Conservation (phyloP, 2,329 filamentous ascomycete species). For the Emergomyces pasteurianus region DNA sequence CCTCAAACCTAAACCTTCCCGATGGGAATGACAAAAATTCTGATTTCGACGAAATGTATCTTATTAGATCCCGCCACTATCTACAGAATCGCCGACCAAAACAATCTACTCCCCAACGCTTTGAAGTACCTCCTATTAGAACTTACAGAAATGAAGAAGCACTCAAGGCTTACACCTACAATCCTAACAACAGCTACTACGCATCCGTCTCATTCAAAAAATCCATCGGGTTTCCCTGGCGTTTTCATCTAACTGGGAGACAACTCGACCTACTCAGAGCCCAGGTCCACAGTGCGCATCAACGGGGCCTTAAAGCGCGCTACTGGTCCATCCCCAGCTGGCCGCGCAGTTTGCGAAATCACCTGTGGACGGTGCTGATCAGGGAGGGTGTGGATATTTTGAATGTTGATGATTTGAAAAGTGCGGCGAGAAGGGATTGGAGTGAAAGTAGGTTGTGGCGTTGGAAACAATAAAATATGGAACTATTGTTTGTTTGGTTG, state of each 20-base stretch:
- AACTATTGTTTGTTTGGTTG: background rate
- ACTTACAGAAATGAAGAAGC: background rate
- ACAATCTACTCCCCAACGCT: background rate
- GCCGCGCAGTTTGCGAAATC: slow-evolving; percentile 42
- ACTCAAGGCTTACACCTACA: slow-evolving; percentile 23
- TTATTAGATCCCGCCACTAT: background rate
- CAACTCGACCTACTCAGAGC: slow-evolving; percentile 38
- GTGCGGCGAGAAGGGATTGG: slow-evolving; percentile 40
- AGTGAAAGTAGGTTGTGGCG: slow-evolving; percentile 21
- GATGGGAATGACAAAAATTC: background rate
- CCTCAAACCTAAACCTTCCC: background rate
- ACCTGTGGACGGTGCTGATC: slow-evolving; percentile 43
- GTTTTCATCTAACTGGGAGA: slow-evolving; percentile 32
- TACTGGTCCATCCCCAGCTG: slow-evolving; percentile 48
- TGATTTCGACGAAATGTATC: background rate
- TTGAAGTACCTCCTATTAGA: background rate
- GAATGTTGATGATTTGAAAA: slow-evolving; percentile 46
- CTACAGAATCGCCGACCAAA: no score
- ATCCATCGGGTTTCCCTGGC: slow-evolving; percentile 39
- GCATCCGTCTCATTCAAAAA: slow-evolving; percentile 42
- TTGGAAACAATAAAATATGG: background rate
- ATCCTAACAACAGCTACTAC: slow-evolving; percentile 44
- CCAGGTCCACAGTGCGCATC: slow-evolving; percentile 42
- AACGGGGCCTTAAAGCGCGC: slow-evolving; percentile 41
- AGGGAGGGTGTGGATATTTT: slow-evolving; percentile 44